These are phyloP conservation scores for Trichoderma koningiopsis DNA, from an alignment of 2,329 filamentous ascomycete species.

Conservation along the genomic window DNA sequence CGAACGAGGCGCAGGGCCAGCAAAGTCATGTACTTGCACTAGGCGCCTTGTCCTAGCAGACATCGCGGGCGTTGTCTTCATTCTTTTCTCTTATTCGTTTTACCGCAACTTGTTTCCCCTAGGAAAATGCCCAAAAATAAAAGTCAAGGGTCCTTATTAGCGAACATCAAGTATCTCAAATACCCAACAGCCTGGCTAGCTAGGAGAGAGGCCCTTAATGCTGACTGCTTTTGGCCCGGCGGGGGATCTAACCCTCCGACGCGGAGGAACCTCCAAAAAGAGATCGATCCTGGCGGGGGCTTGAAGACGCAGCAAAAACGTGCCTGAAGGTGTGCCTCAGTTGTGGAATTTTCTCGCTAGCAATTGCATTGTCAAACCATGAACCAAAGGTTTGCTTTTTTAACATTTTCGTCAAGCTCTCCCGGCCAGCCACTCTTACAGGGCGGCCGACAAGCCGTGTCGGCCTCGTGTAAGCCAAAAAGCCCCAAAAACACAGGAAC, in stretches of 20 bases:
- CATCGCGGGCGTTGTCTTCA: background rate
- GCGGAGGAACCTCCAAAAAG: conserved; percentile 1
- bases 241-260: conserved; percentile 23
- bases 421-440: background rate
- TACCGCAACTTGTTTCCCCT: background rate
- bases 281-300: background rate
- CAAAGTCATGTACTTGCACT: background rate
- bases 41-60: background rate
- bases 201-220: background rate
- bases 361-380: background rate
- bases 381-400: background rate
- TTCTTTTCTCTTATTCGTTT: background rate
- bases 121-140: background rate
- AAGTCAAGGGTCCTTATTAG: background rate
- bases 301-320: background rate
- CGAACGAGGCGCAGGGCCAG: conserved; percentile 18
- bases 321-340: background rate
- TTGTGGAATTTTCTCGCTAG: background rate
- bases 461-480: background rate
- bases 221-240: conserved; percentile 14
- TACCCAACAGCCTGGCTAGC: background rate
- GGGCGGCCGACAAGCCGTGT: background rate
- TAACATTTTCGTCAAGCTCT: background rate
- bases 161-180: conserved; percentile 4
- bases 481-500: background rate